Evolutionary conservation across 2,329 filamentous ascomycete species (phyloP).

Genomic region (Colletotrichum gigasporum): DNA sequence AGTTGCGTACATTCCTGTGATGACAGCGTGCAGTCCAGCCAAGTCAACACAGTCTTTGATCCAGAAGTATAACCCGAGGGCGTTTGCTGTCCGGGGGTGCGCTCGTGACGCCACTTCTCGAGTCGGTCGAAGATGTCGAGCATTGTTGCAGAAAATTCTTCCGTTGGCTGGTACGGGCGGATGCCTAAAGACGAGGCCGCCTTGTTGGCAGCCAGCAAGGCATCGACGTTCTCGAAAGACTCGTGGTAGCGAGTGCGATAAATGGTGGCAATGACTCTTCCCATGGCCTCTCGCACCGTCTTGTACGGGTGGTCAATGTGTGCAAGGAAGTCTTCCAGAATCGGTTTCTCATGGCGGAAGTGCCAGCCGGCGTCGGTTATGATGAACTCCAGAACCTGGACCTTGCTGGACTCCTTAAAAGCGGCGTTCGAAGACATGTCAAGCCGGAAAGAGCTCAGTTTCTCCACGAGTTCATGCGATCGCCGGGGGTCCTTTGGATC

Average conservation of each 20-base stretch:
- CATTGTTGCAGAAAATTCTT: conserved; percentile 78
- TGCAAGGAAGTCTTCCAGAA: conserved; percentile 86
- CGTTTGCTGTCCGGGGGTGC: conserved; percentile 87
- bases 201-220: conserved; percentile 82
- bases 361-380: conserved; percentile 95
- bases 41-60: conserved; percentile 93
- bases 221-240: conserved; percentile 82
- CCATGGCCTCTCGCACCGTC: conserved; percentile 93
- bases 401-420: conserved; percentile 98
- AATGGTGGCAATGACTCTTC: conserved; percentile 85
- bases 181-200: conserved; percentile 82
- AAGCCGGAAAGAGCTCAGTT: conserved; percentile 83
- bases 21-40: conserved; percentile 91
- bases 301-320: conserved; percentile 99
- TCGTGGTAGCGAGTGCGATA: conserved; percentile 94
- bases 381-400: conserved; percentile 87
- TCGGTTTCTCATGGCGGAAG: conserved; percentile 88
- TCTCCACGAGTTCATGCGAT: conserved; percentile 85
- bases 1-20: conserved; percentile 94
- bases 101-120: conserved; percentile 87
- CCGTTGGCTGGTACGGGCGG: conserved; percentile 81
- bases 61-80: conserved; percentile 95
- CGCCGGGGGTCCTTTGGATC: conserved; percentile 91
- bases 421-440: conserved; percentile 97
- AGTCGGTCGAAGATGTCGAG: conserved; percentile 80